Base-by-base conservation (phyloP, 192 early-diverging fungal species). In the Dissophora globulifera region DNA sequence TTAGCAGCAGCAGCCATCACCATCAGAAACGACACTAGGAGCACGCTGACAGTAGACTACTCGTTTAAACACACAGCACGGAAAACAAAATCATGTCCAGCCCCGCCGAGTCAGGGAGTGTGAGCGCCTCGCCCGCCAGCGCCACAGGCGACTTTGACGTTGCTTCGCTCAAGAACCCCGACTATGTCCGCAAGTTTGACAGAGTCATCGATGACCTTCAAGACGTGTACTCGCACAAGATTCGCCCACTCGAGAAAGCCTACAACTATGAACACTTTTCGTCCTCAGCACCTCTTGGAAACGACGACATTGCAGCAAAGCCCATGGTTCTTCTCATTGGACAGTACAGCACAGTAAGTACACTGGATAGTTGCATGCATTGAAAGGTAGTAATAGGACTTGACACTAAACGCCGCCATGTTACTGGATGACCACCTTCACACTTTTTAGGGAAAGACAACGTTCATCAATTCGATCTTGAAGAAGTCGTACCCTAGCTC, bases 361-460 rank as follows among this genome's bases (percentile, higher is more conserved):
- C 23, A 31, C 35, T 25, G 22, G 32, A n/a, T n/a, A n/a, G n/a
- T n/a, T n/a, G n/a, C n/a, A n/a, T n/a, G n/a, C n/a, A n/a, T n/a
- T n/a, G n/a, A n/a, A n/a, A n/a, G n/a, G n/a, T n/a, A n/a, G n/a
- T n/a, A n/a, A n/a, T n/a, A n/a, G n/a, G n/a, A n/a, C n/a, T n/a
- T n/a, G n/a, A n/a, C n/a, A n/a, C n/a, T n/a, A n/a, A n/a, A n/a
- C n/a, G n/a, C n/a, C n/a, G n/a, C n/a, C n/a, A n/a, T n/a, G n/a
- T n/a, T n/a, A n/a, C n/a, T n/a, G n/a, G n/a, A n/a, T n/a, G n/a
- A n/a, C n/a, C n/a, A n/a, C n/a, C n/a, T n/a, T n/a, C n/a, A n/a
- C n/a, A n/a, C n/a, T n/a, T n/a, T n/a, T n/a, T n/a, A 84, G 82
- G 92, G 92, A n/a, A 94, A 94, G 65, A 91, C 90, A 2, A 91